Conservation (phyloP, 768 basidiomycete species). For the Suillus decipiens region DNA sequence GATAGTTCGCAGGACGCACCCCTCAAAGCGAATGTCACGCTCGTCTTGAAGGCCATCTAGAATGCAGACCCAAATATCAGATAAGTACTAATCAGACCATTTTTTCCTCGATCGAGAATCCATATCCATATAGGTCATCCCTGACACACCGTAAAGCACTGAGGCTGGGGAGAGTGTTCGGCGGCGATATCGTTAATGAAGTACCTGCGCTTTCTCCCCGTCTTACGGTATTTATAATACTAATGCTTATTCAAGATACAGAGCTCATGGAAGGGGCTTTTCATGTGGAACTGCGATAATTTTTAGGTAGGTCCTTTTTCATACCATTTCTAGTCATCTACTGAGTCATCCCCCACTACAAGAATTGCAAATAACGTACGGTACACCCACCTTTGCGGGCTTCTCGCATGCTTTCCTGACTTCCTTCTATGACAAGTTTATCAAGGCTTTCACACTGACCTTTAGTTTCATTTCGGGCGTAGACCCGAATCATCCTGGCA, state of each 20-base stretch:
- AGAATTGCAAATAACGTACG: constrained; percentile 71
- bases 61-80: too few species aligned
- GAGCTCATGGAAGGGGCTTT: constrained; percentile 70
- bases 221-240: constrained; percentile 6
- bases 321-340: neutral
- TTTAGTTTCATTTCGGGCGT: constrained; percentile 59
- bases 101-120: constrained; percentile 64
- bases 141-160: too few species aligned
- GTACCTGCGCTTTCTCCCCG: constrained; percentile 37
- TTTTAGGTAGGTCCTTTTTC: constrained; percentile 52
- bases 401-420: constrained; percentile 53
- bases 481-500: constrained; percentile 33
- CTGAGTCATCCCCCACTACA: constrained; percentile 27
- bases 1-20: constrained; percentile 54
- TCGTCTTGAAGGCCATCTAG: constrained; percentile 22
- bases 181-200: constrained; percentile 45
- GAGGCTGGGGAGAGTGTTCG: too few species aligned
- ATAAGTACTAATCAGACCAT: constrained; percentile 21
- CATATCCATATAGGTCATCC: constrained; percentile 60
- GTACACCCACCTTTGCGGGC: constrained; percentile 38
- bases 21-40: constrained; percentile 56
- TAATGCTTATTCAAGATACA: constrained; percentile 43
- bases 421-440: constrained; percentile 65
- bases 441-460: constrained; percentile 57
- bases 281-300: constrained; percentile 65